These are phyloP conservation scores for Candida peoriensis DNA, from an alignment of 805 yeast genomes.

Conservation along the genomic window DNA sequence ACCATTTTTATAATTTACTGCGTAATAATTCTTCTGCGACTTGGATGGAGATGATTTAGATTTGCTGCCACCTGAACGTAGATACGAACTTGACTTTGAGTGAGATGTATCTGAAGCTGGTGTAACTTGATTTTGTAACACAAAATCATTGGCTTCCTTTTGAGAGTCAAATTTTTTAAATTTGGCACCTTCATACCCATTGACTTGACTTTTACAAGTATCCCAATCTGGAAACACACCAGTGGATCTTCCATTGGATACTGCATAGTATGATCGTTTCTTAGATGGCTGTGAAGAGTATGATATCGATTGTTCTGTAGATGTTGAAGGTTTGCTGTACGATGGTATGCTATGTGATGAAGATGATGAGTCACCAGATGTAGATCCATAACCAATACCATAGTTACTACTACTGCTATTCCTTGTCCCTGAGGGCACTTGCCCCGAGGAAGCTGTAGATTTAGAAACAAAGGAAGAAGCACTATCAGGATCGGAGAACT, in stretches of 20 bases:
- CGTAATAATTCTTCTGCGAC: conserved; percentile 23
- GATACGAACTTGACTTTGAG: too few species aligned
- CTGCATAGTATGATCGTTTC: conserved; percentile 41
- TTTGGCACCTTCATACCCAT: conserved; percentile 33
- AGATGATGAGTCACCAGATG: not conserved
- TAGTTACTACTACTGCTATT: not conserved
- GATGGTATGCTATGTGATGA: not conserved
- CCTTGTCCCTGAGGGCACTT: not conserved
- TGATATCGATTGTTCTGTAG: not conserved
- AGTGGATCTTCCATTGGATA: conserved; percentile 40
- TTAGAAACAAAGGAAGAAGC: conserved; percentile 39
- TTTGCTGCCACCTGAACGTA: not conserved
- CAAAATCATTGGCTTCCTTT: conserved; percentile 43
- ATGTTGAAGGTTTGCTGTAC: not conserved
- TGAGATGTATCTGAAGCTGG: too few species aligned
- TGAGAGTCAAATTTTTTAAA: conserved; percentile 38
- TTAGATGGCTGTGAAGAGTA: conserved; percentile 6
- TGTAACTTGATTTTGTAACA: not conserved
- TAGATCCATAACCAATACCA: not conserved
- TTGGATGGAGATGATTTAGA: not conserved
- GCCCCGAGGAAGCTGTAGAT: not conserved
- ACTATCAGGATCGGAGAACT: conserved; percentile 36
- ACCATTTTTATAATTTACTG: conserved; percentile 27
- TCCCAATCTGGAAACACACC: conserved; percentile 65
- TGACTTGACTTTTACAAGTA: conserved; percentile 44